These are phyloP conservation scores for Hanseniaspora taiwanica DNA, from an alignment of 805 yeast genomes.

Conservation along the genomic window DNA sequence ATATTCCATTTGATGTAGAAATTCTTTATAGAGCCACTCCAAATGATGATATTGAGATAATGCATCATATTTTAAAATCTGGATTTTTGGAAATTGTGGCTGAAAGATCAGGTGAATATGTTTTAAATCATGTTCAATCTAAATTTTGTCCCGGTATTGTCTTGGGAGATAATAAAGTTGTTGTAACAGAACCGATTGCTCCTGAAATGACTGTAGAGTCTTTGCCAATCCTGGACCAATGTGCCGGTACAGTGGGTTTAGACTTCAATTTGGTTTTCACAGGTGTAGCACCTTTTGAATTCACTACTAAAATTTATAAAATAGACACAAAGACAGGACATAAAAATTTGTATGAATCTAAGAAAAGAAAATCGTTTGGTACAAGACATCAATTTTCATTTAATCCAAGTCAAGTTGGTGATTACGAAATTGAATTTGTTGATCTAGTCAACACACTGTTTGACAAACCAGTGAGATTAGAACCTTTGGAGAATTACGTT, in stretches of 20 bases:
- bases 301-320: slow-evolving; percentile 49
- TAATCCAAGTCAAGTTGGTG: slow-evolving; percentile 72
- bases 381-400: slow-evolving; percentile 48
- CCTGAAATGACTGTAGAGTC: slow-evolving; percentile 33
- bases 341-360: slow-evolving; percentile 24
- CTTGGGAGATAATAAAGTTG: slow-evolving; percentile 38
- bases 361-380: slow-evolving; percentile 25
- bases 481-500: slow-evolving; percentile 31
- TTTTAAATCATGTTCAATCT: slow-evolving; percentile 40
- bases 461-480: slow-evolving; percentile 26
- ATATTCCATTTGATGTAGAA: slow-evolving; percentile 25
- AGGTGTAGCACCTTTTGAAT: slow-evolving; percentile 75
- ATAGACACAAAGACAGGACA: slow-evolving; percentile 26
- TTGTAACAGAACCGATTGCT: slow-evolving; percentile 44
- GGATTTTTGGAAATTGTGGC: slow-evolving; percentile 24
- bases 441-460: slow-evolving; percentile 54
- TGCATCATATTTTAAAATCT: slow-evolving; percentile 15
- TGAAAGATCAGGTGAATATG: slow-evolving; percentile 53
- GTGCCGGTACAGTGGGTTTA: slow-evolving; percentile 88
- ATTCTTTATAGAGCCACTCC: slow-evolving; percentile 17
- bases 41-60: slow-evolving; percentile 1
- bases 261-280: slow-evolving; percentile 50
- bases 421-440: slow-evolving; percentile 59
- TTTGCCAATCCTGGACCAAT: slow-evolving; percentile 57
- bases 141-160: slow-evolving; percentile 56